These are phyloP conservation scores for Pilasporangium apinafurcum DNA, from an alignment of 352 stramenopile genomes.

Conservation along the genomic window DNA sequence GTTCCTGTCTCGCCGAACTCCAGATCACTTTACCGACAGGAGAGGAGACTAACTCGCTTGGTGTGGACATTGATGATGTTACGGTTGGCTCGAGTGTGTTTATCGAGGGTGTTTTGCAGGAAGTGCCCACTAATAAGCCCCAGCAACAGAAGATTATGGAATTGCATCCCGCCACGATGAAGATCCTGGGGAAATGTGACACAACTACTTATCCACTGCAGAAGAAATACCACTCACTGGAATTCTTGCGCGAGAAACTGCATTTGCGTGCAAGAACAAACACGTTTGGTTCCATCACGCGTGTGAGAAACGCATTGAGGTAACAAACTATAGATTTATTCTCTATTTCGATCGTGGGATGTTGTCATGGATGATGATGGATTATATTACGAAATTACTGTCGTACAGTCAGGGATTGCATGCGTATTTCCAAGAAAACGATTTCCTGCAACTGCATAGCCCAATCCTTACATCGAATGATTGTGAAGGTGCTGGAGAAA, in stretches of 20 bases:
- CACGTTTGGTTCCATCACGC: slow-evolving; percentile 92
- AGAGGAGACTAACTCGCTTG: slow-evolving; percentile 18
- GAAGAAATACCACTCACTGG: slow-evolving; percentile 98
- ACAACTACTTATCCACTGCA: slow-evolving; percentile 93
- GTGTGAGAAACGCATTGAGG: slow-evolving; percentile 91
- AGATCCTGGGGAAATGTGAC: slow-evolving; percentile 91
- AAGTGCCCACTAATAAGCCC: slow-evolving; percentile 85
- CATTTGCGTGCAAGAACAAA: slow-evolving; percentile 96
- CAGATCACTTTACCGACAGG: slow-evolving; percentile 85
- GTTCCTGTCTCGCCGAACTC: slow-evolving; percentile 88
- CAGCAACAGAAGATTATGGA: slow-evolving; percentile 91
- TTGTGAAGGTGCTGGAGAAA: slow-evolving; percentile 97
- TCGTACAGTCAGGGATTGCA: slow-evolving; percentile 49
- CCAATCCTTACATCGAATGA: slow-evolving; percentile 97
- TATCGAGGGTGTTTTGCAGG: slow-evolving; percentile 84
- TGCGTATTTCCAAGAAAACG: slow-evolving; percentile 70
- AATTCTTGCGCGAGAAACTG: slow-evolving; percentile 96
- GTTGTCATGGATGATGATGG: neutral
- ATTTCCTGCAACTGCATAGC: slow-evolving; percentile 82
- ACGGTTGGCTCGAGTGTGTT: slow-evolving; percentile 92
- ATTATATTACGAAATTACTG: neutral
- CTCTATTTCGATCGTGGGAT: neutral
- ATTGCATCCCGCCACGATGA: slow-evolving; percentile 75
- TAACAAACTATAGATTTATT: slow-evolving; percentile 16
- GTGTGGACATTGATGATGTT: slow-evolving; percentile 78